Conservation (phyloP, 2,329 filamentous ascomycete genomes). For the Clarireedia homoeocarpa region DNA sequence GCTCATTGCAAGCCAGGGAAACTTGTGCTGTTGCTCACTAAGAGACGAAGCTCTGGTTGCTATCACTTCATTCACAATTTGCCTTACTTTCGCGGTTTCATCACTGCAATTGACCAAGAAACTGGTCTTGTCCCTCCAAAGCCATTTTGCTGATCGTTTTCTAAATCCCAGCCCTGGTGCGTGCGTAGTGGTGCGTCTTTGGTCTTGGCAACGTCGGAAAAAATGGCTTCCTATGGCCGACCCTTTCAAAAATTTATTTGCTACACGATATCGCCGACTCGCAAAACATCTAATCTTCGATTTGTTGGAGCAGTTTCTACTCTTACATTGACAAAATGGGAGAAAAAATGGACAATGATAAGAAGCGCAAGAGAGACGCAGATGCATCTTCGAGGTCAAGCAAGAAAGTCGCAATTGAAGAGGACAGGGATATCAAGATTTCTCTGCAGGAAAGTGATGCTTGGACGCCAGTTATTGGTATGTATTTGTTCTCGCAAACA, state of each 20-base stretch:
- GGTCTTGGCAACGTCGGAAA: slow-evolving; percentile 5
- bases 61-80: no score
- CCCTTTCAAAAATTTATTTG: slow-evolving; percentile 4
- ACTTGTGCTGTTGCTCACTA: no score
- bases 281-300: no score
- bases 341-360: slow-evolving; percentile 22
- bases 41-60: no score
- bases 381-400: slow-evolving; percentile 35
- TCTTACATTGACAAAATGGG: slow-evolving; percentile 18
- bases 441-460: slow-evolving; percentile 38
- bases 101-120: no score
- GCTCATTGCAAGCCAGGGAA: no score
- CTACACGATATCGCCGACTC: neutral
- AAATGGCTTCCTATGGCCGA: slow-evolving; percentile 11
- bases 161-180: neutral
- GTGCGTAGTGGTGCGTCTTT: no score
- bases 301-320: no score
- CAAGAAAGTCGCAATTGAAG: slow-evolving; percentile 44
- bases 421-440: slow-evolving; percentile 34
- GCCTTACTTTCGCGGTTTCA: no score
- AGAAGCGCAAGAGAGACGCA: slow-evolving; percentile 47
- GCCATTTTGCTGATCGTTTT: neutral
- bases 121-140: no score
- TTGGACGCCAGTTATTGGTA: slow-evolving; percentile 49
- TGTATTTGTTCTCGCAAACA: slow-evolving; percentile 7